These are phyloP conservation scores for Candida labiduridarum DNA, from an alignment of 1,139 yeast species.

Conservation along the genomic window DNA sequence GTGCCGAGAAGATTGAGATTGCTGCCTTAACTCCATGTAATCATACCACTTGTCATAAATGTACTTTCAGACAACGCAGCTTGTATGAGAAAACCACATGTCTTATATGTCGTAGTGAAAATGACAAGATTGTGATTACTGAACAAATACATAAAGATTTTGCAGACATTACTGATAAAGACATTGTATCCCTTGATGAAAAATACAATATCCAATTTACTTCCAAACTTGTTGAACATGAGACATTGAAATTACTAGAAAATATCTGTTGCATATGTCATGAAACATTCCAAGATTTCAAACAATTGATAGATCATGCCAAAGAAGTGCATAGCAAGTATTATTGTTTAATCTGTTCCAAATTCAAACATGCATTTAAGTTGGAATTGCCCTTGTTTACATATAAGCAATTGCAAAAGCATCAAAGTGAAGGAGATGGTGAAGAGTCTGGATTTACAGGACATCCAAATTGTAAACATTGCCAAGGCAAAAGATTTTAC, in stretches of 20 bases:
- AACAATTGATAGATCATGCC: conserved; percentile 65
- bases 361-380: conserved; percentile 76
- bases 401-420: conserved; percentile 64
- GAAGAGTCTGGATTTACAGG: conserved; percentile 76
- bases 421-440: conserved; percentile 68
- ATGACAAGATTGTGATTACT: conserved; percentile 60
- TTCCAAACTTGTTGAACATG: conserved; percentile 39
- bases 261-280: conserved; percentile 62
- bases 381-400: conserved; percentile 67
- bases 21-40: conserved; percentile 82
- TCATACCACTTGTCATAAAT: conserved; percentile 80
- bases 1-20: conserved; percentile 69
- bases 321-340: conserved; percentile 60
- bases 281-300: conserved; percentile 48
- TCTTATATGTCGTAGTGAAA: conserved; percentile 80
- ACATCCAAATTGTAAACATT: conserved; percentile 88
- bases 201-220: conserved; percentile 58
- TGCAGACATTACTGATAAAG: conserved; percentile 33
- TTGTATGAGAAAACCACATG: conserved; percentile 74
- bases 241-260: conserved; percentile 54
- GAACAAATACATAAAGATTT: conserved; percentile 40
- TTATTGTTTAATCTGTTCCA: conserved; percentile 76
- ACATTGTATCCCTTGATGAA: conserved; percentile 38
- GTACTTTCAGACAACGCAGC: conserved; percentile 83
- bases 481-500: conserved; percentile 74